phyloP scores from a whole-genome alignment of 1,139 yeast species.

The Candida sanyaensis region DNA sequence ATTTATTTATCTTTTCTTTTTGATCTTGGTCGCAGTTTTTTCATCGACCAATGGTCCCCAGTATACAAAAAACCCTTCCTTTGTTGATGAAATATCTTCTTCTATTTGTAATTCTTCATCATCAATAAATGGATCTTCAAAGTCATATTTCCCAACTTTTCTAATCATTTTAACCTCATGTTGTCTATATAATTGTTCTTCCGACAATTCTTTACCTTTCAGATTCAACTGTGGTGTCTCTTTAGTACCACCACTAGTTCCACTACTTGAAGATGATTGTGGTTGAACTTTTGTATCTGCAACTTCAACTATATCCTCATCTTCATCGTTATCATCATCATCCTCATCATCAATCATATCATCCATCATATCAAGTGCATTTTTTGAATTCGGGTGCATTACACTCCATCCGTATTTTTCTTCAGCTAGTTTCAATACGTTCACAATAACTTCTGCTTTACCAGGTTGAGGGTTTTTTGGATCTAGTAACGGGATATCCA shows the following conservation, averaged over 20 bases:
- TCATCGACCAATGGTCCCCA: constrained; percentile 91
- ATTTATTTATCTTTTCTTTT: constrained; percentile 6
- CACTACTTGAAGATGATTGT: constrained; percentile 21
- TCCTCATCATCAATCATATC: constrained; percentile 63
- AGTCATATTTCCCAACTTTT: constrained; percentile 86
- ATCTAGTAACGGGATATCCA: constrained; percentile 60
- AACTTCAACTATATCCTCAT: constrained; percentile 41
- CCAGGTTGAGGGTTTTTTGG: constrained; percentile 58
- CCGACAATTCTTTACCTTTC: constrained; percentile 44
- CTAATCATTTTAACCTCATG: constrained; percentile 57
- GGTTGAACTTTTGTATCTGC: constrained; percentile 20
- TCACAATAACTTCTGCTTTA: constrained; percentile 72
- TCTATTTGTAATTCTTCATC: constrained; percentile 92
- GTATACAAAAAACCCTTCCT: constrained; percentile 94
- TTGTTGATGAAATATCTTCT: constrained; percentile 88
- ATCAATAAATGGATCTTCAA: constrained; percentile 94
- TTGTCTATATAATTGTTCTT: constrained; percentile 47
- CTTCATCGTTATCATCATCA: constrained; percentile 62
- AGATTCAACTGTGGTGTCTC: constrained; percentile 24
- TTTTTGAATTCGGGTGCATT: constrained; percentile 67
- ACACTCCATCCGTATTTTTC: constrained; percentile 82
- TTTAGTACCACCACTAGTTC: constrained; percentile 15
- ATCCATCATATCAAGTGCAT: constrained; percentile 61
- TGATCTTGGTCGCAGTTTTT: constrained; percentile 20
- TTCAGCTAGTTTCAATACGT: constrained; percentile 78